phyloP scores from a whole-genome alignment of 208 protist species.

The Borovskyia barvae region DNA sequence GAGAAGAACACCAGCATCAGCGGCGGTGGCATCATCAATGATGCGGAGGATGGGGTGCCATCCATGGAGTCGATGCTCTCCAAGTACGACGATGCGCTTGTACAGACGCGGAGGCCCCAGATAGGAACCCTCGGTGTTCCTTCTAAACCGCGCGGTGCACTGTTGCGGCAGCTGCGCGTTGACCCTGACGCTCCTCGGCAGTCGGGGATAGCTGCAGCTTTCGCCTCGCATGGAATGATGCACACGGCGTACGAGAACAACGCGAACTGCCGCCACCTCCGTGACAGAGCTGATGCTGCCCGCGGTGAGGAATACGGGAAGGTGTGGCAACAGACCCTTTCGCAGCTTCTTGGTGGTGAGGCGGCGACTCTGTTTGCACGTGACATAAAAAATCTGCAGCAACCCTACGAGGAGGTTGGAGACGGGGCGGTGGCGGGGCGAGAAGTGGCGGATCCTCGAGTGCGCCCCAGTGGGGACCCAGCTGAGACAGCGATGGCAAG shows the following conservation, averaged over 20 bases:
- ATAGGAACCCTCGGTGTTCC: too few relatives aligned
- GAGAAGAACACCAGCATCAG: not conserved
- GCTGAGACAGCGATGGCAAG: too few relatives aligned
- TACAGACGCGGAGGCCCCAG: constrained; percentile 7
- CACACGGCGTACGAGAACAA: not conserved
- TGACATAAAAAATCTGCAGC: constrained; percentile 26
- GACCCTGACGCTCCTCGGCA: not conserved
- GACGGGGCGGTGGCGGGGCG: too few relatives aligned
- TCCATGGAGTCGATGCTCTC: constrained; percentile 14
- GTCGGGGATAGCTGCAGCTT: not conserved
- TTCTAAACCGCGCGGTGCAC: constrained; percentile 1
- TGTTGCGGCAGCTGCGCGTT: not conserved
- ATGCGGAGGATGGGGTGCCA: not conserved
- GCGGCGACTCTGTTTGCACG: constrained; percentile 13
- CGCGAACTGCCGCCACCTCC: constrained; percentile 15
- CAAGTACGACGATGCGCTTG: constrained; percentile 16
- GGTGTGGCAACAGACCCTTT: constrained; percentile 16
- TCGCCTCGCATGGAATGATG: not conserved
- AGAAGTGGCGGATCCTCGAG: too few relatives aligned
- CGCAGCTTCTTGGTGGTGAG: constrained; percentile 14
- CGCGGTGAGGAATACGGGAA: constrained; percentile 6
- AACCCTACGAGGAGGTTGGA: constrained; percentile 2
- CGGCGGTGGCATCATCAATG: not conserved
- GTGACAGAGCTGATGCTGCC: constrained; percentile 10
- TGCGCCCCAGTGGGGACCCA: too few relatives aligned